Conservation (phyloP, 208 protist genomes). For the Crithidia bombi region DNA sequence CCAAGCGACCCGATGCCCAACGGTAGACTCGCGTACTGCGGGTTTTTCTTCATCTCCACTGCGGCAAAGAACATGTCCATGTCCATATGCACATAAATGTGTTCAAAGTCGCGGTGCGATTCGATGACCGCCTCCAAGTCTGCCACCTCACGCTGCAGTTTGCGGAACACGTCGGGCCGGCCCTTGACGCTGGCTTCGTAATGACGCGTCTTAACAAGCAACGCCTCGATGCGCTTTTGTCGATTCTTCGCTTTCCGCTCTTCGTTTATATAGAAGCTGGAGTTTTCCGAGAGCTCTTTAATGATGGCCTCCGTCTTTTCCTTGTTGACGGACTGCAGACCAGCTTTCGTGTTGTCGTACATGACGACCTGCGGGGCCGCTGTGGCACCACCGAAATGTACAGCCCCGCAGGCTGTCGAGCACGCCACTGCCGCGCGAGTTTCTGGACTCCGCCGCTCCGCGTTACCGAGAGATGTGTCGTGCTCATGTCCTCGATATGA, state of each 20-base stretch:
- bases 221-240: slow-evolving; percentile 38
- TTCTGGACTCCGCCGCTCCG: neutral
- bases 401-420: too few relatives aligned
- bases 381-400: neutral
- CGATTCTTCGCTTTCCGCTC: slow-evolving; percentile 58
- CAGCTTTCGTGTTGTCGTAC: slow-evolving; percentile 81
- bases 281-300: slow-evolving; percentile 54
- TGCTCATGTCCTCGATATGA: too few relatives aligned
- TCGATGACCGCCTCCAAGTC: slow-evolving; percentile 46
- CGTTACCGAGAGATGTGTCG: too few relatives aligned
- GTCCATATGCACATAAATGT: slow-evolving; percentile 72
- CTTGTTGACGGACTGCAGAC: slow-evolving; percentile 68
- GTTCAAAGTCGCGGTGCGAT: slow-evolving; percentile 35
- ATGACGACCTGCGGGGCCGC: slow-evolving; percentile 15
- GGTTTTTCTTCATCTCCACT: slow-evolving; percentile 91
- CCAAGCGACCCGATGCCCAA: slow-evolving; percentile 89
- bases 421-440: neutral
- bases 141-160: slow-evolving; percentile 24
- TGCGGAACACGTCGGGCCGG: slow-evolving; percentile 17
- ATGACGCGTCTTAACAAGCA: slow-evolving; percentile 42
- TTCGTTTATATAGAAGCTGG: slow-evolving; percentile 72
- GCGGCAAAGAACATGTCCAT: slow-evolving; percentile 94
- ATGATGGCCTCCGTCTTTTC: slow-evolving; percentile 58
- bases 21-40: slow-evolving; percentile 74
- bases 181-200: slow-evolving; percentile 33